Evolutionary conservation across 2,329 filamentous ascomycete species (phyloP).

Genomic region (Apiospora marii): DNA sequence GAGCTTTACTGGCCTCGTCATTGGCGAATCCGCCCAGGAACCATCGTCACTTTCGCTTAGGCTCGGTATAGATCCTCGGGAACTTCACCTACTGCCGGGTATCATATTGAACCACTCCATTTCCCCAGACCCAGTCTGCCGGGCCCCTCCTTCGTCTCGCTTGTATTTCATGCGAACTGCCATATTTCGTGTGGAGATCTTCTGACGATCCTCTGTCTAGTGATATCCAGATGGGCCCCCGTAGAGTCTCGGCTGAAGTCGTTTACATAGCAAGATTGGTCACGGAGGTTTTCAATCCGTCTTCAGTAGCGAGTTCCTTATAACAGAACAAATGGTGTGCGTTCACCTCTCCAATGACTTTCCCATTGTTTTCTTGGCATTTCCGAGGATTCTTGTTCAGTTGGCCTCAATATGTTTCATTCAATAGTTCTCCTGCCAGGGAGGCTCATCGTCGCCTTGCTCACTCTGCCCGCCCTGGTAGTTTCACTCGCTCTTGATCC

Average conservation of each 20-base stretch:
- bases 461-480: background rate
- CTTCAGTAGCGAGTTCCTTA: background rate
- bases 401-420: background rate
- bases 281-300: background rate
- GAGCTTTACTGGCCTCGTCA: background rate
- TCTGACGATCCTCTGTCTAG: background rate
- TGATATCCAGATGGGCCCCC: background rate
- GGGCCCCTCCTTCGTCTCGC: background rate
- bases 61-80: slow-evolving; percentile 21
- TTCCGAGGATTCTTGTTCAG: background rate
- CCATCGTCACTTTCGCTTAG: slow-evolving; percentile 26
- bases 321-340: background rate
- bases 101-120: background rate
- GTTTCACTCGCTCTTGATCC: background rate
- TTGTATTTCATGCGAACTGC: background rate
- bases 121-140: slow-evolving; percentile 12
- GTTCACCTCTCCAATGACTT: background rate
- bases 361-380: background rate
- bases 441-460: background rate
- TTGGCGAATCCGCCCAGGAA: slow-evolving; percentile 16
- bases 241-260: slow-evolving; percentile 11
- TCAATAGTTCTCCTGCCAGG: background rate
- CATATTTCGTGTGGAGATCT: slow-evolving; percentile 7
- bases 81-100: background rate
- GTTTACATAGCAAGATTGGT: slow-evolving; percentile 9